Percentiles rank a stretch among this genome's conserved stretches.
These are phyloP conservation scores for Yamadazyma membranifaciens DNA, from an alignment of 1,139 yeast genomes.

Conservation along the genomic window DNA sequence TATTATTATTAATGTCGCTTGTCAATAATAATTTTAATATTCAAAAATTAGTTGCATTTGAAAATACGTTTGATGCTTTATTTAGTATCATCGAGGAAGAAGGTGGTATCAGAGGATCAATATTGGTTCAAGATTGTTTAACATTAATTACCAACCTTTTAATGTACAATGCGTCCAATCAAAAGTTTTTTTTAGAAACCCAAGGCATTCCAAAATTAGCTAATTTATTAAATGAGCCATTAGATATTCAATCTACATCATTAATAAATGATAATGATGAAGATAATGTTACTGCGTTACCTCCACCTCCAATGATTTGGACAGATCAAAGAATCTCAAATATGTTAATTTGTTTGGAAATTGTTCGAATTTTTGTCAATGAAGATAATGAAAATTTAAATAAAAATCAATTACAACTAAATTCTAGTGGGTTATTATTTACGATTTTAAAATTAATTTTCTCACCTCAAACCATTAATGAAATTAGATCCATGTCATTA, in stretches of 20 bases:
- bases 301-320: conserved; percentile 53
- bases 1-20: conserved; percentile 76
- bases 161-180: conserved; percentile 86
- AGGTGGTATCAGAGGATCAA: conserved; percentile 89
- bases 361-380: conserved; percentile 69
- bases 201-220: conserved; percentile 70
- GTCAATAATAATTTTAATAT: conserved; percentile 82
- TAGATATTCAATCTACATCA: conserved; percentile 24
- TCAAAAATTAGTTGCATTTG: conserved; percentile 92
- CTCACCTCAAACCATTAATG: conserved; percentile 57
- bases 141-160: conserved; percentile 71
- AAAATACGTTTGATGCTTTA: conserved; percentile 81
- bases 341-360: conserved; percentile 64
- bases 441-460: conserved; percentile 70
- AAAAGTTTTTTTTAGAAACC: conserved; percentile 82
- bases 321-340: conserved; percentile 71
- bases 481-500: conserved; percentile 65
- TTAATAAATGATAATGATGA: conserved; percentile 5
- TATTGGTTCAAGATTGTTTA: conserved; percentile 86
- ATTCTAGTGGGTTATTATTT: conserved; percentile 61
- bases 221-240: conserved; percentile 59
- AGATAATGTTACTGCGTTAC: conserved; percentile 7
- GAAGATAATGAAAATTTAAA: conserved; percentile 70
- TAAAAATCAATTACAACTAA: conserved; percentile 62
- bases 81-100: conserved; percentile 79